Percentiles rank a stretch among this genome's conserved stretches.
phyloP scores from a whole-genome alignment of 2,329 filamentous ascomycete genomes.

The Coniella vitis region DNA sequence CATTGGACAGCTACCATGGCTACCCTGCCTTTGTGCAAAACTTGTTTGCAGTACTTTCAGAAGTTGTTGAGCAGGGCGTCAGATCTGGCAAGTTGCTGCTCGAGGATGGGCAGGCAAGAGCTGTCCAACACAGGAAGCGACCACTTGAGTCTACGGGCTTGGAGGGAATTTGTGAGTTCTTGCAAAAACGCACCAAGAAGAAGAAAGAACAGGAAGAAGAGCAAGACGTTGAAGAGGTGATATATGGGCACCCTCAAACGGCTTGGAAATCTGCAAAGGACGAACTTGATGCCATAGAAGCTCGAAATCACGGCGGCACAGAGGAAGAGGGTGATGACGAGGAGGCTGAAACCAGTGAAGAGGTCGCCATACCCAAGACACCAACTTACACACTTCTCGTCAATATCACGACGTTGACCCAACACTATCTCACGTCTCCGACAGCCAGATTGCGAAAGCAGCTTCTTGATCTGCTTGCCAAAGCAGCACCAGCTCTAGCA shows the following conservation, averaged over 20 bases:
- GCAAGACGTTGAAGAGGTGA: conserved; percentile 26
- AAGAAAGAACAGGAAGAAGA: conserved; percentile 26
- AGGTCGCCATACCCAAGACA: conserved; percentile 51
- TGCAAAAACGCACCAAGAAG: conserved; percentile 56
- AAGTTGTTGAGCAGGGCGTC: conserved; percentile 76
- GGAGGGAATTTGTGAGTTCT: conserved; percentile 44
- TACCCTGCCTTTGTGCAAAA: conserved; percentile 81
- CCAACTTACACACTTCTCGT: conserved; percentile 76
- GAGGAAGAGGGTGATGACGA: conserved; percentile 31
- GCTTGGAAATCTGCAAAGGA: conserved; percentile 29
- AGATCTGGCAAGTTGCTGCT: conserved; percentile 47
- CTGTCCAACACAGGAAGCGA: conserved; percentile 37
- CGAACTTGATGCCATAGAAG: conserved; percentile 24
- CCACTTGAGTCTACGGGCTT: conserved; percentile 29
- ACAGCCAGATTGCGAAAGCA: conserved; percentile 72
- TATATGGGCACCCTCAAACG: conserved; percentile 26
- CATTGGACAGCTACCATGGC: conserved; percentile 91
- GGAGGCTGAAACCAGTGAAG: conserved; percentile 24
- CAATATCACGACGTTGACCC: conserved; percentile 74
- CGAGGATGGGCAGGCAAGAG: conserved; percentile 30
- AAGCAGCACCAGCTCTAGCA: conserved; percentile 64
- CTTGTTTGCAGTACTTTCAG: conserved; percentile 74
- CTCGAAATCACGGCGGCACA: conserved; percentile 22
- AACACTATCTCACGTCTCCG: conserved; percentile 83
- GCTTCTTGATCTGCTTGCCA: conserved; percentile 69